Conservation (phyloP, 768 basidiomycete genomes). For the Lactarius vividus region DNA sequence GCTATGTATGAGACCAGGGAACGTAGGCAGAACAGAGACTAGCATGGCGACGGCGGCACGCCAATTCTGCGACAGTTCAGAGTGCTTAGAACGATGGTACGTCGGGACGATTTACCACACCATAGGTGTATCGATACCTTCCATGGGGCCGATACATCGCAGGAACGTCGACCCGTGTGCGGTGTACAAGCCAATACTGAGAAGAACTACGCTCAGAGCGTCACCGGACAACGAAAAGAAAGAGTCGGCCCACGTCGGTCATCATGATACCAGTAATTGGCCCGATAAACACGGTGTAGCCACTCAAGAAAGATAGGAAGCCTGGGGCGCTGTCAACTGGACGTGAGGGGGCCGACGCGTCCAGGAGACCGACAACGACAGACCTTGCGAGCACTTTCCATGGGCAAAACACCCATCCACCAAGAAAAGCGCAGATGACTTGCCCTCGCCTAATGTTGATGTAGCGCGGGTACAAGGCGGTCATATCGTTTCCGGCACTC, state of each 20-base stretch:
- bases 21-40: slow-evolving; percentile 61
- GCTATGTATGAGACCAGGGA: slow-evolving; percentile 75
- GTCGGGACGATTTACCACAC: slow-evolving; percentile 51
- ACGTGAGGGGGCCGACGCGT: background rate
- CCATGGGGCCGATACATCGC: slow-evolving; percentile 81
- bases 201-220: background rate
- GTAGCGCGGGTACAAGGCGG: slow-evolving; percentile 67
- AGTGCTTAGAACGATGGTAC: background rate
- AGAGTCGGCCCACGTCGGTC: slow-evolving; percentile 43
- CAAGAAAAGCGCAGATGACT: slow-evolving; percentile 73
- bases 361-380: slow-evolving; percentile 33
- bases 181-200: slow-evolving; percentile 78
- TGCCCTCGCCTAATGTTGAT: slow-evolving; percentile 79
- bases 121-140: slow-evolving; percentile 70
- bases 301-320: slow-evolving; percentile 75
- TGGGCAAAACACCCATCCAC: slow-evolving; percentile 82
- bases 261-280: slow-evolving; percentile 80
- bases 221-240: background rate
- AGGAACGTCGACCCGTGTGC: slow-evolving; percentile 70
- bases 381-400: slow-evolving; percentile 74
- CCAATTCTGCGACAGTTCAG: slow-evolving; percentile 62
- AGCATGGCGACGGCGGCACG: slow-evolving; percentile 68
- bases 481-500: slow-evolving; percentile 81
- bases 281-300: slow-evolving; percentile 83
- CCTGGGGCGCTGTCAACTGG: slow-evolving; percentile 46